Evolutionary conservation across 345 rosid genomes (phyloP).

Genomic region (Xanthoceras sorbifolium): DNA sequence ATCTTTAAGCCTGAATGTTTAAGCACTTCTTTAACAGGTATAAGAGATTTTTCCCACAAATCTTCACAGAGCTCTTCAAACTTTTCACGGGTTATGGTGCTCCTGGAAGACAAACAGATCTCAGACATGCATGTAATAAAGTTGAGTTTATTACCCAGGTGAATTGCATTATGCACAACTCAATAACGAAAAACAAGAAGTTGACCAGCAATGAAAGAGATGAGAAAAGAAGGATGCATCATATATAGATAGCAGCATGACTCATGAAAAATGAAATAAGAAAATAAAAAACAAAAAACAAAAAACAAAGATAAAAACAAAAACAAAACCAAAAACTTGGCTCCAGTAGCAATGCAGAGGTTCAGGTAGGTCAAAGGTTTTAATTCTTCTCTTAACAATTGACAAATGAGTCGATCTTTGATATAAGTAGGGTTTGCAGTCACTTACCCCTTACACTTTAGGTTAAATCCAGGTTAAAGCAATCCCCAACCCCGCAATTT

Average conservation of each 20-base stretch:
- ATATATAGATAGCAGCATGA: neutral
- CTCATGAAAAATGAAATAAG: neutral
- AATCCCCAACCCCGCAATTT: neutral
- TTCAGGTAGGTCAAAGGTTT: neutral
- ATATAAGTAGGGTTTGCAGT: neutral
- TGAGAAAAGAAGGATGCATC: neutral
- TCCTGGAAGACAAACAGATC: constrained; percentile 53
- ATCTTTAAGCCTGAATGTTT: constrained; percentile 71
- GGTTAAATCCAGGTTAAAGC: neutral
- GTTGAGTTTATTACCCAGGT: neutral
- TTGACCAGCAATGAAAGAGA: neutral
- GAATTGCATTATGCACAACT: neutral
- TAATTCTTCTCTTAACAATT: neutral
- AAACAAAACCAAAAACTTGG: neutral
- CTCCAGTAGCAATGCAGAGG: neutral
- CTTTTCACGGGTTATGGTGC: constrained; percentile 90
- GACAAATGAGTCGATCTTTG: neutral
- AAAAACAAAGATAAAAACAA: too few relatives aligned
- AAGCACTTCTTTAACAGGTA: constrained; percentile 79
- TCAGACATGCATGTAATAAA: constrained; percentile 8
- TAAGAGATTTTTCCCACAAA: constrained; percentile 87
- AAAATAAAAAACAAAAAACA: too few relatives aligned
- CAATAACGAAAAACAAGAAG: neutral
- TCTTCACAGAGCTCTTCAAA: constrained; percentile 96
- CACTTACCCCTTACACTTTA: neutral